A percentile compares a stretch with the other conserved stretches of the same genome.
Evolutionary conservation across 345 rosid genomes (phyloP).

Genomic region (Geranium brycei): DNA sequence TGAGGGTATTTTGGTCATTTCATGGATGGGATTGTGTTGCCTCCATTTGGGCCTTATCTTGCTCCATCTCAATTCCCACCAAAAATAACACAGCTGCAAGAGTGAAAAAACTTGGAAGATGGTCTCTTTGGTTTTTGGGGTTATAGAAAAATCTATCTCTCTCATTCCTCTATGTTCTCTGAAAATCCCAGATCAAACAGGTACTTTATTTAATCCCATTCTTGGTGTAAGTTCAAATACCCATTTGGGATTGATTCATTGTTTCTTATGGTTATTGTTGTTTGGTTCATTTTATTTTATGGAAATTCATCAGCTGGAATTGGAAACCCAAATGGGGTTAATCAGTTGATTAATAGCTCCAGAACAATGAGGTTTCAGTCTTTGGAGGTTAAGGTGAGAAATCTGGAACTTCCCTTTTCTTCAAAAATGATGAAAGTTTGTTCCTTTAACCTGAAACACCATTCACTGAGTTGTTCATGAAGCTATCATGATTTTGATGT

Average conservation of each 20-base stretch:
- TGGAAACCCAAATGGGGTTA: conserved; percentile 19
- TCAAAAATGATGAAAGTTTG: conserved; percentile 1
- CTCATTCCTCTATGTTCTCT: conserved; percentile 25
- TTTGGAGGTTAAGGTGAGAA: conserved; percentile 49
- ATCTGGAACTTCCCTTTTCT: neutral
- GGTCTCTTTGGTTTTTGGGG: conserved; percentile 1
- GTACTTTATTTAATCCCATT: conserved; percentile 14
- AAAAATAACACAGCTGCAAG: neutral
- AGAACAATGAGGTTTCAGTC: conserved; percentile 33
- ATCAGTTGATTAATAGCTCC: conserved; percentile 28
- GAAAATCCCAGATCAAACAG: conserved; percentile 24
- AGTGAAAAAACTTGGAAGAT: neutral
- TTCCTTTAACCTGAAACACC: neutral
- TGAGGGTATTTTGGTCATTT: conserved; percentile 23
- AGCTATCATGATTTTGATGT: neutral
- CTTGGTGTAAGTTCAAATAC: neutral
- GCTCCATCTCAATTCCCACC: neutral
- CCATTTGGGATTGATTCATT: neutral
- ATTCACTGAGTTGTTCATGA: neutral
- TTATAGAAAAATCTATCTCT: conserved; percentile 31
- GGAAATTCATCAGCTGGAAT: conserved; percentile 31
- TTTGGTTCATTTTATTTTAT: conserved; percentile 4
- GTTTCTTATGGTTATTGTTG: neutral
- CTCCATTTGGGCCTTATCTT: conserved; percentile 29
- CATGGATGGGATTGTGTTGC: neutral